Base-by-base conservation (phyloP, 2,329 filamentous ascomycete genomes). In the Arthrobotrys pseudoclavata region DNA sequence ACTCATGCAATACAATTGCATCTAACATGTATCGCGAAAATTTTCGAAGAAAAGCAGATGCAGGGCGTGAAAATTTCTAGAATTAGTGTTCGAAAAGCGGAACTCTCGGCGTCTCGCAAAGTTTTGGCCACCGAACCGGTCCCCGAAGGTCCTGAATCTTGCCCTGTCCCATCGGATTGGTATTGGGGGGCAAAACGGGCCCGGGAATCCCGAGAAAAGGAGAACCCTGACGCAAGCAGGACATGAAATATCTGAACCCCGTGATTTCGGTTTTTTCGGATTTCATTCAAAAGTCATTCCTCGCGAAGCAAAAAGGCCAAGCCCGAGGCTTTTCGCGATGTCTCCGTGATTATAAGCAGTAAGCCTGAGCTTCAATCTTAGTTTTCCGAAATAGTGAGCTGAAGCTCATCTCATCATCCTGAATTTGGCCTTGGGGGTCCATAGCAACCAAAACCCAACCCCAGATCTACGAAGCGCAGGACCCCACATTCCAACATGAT, bases 101-200 rank as follows among this genome's bases (percentile, higher is more conserved):
- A 20, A 6, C 40, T 18, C 45, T 24, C 63, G 63, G 47, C 24
- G 48, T 67, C 47, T 69, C 64, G 64, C 64, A 57, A 69, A 45
- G 31, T 63, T 69, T 66, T 69, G 57, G 50, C 64, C 64, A 76
- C 47, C 48, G 34, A 52, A 50, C 64, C 71, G 64, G 57, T 76
- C 57, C 64, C 63, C 62, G 62, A 75, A 64, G 24, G 15, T 10
- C 55, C 42, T 40, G 37, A 40, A 9, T 9, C 34, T 9, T 40
- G 7, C 34, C 52, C 52, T 34, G 29, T 37, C 31, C 42, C 40
- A 61, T 22, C 18, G n/a, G 20, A 47, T 12, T 64, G 24, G 60
- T 15, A 45, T 29, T 57, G 47, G 62, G 24, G 37, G 34, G 37
- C 29, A 31, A 42, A 66, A 57, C 55, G 55, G 55, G 55, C 55